Conservation (phyloP, 78 protist genomes). For the Chrysochromulina tobinii region DNA sequence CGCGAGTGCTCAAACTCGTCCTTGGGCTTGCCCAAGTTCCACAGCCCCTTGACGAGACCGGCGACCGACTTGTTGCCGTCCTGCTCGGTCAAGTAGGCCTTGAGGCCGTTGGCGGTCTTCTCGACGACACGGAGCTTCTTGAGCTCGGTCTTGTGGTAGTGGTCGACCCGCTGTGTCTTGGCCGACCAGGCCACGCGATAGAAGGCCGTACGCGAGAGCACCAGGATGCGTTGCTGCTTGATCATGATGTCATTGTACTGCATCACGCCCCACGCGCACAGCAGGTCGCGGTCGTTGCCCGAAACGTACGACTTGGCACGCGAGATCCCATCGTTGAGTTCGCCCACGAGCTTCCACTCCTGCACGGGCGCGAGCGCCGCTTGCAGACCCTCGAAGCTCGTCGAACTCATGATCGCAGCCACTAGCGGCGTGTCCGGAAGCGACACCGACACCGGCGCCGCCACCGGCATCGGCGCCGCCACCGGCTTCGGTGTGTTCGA, state of each 20-base stretch:
- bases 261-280: not conserved
- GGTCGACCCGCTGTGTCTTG: not conserved
- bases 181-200: not conserved
- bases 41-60: not conserved
- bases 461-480: no score
- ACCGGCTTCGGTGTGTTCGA: no score
- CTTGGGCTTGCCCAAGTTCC: not conserved
- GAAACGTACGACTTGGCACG: no score
- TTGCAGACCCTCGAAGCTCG: no score
- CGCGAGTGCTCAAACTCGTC: conserved; percentile 11
- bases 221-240: not conserved
- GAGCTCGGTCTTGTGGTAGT: not conserved
- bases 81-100: not conserved
- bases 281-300: not conserved
- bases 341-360: no score
- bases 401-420: no score
- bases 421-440: no score
- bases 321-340: no score
- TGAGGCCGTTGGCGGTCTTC: not conserved
- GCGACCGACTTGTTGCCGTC: not conserved
- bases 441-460: no score
- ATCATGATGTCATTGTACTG: not conserved
- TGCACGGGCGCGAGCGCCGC: no score
- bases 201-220: not conserved
- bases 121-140: not conserved